A percentile compares a stretch with the other conserved stretches of the same genome.
These are phyloP conservation scores for Carex pumila DNA, from an alignment of 176 grass and related monocot genomes.

Conservation along the genomic window DNA sequence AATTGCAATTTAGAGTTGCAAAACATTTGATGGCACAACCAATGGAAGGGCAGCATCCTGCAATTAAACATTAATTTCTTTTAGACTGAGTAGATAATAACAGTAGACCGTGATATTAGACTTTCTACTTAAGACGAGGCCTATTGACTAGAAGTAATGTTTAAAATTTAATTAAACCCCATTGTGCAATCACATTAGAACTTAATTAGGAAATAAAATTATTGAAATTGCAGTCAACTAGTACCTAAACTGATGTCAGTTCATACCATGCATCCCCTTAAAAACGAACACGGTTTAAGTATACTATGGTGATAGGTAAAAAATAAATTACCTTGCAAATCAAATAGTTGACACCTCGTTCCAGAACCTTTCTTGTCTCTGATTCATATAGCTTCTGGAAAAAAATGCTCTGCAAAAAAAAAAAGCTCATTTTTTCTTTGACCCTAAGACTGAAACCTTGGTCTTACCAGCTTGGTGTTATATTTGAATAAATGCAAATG, in stretches of 20 bases:
- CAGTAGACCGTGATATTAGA: neutral
- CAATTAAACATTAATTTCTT: neutral
- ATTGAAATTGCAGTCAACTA: neutral
- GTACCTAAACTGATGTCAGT: neutral
- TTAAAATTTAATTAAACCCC: neutral
- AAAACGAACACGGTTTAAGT: neutral
- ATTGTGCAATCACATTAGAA: neutral
- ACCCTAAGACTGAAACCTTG: too few species aligned
- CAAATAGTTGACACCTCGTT: slow-evolving; percentile 17
- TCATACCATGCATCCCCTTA: neutral
- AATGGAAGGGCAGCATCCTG: slow-evolving; percentile 92
- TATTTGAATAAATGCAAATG: too few species aligned
- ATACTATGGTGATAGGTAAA: neutral
- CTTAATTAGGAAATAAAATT: neutral
- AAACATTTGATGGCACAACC: slow-evolving; percentile 76
- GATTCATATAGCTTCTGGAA: slow-evolving; percentile 15
- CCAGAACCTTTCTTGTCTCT: slow-evolving; percentile 12
- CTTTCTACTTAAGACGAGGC: neutral
- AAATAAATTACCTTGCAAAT: slow-evolving; percentile 21
- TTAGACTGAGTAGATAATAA: neutral
- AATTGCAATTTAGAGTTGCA: slow-evolving; percentile 29
- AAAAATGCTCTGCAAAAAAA: slow-evolving; percentile 18
- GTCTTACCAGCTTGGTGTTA: too few species aligned
- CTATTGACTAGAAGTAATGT: neutral
- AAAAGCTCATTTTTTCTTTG: too few species aligned